Evolutionary conservation across 2,329 filamentous ascomycete genomes (phyloP).

Genomic region (Ciborinia camelliae): DNA sequence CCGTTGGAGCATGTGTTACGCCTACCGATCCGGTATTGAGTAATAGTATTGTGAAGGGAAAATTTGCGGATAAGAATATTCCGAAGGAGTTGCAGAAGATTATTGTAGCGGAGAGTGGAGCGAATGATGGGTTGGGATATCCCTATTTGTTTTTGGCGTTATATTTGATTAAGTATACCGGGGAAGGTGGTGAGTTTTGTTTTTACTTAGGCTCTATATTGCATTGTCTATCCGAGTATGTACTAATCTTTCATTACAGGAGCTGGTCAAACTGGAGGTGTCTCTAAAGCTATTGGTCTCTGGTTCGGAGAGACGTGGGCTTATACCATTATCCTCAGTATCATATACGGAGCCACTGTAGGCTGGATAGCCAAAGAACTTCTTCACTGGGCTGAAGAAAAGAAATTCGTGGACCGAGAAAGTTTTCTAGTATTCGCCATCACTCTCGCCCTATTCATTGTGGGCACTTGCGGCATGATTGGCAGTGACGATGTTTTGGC

Average conservation of each 20-base stretch:
- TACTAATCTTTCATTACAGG: conserved; percentile 1
- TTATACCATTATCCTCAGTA: conserved; percentile 76
- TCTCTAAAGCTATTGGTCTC: conserved; percentile 63
- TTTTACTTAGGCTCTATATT: conserved; percentile 19
- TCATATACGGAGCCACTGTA: conserved; percentile 71
- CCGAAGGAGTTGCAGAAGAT: conserved; percentile 77
- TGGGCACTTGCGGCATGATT: conserved; percentile 86
- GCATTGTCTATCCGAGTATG: background rate
- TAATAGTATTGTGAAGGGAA: conserved; percentile 88
- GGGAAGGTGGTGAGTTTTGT: conserved; percentile 49
- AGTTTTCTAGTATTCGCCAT: conserved; percentile 58
- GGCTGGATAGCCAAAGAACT: conserved; percentile 80
- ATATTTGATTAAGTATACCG: conserved; percentile 76
- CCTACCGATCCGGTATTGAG: conserved; percentile 87
- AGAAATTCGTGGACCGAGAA: conserved; percentile 56
- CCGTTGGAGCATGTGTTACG: conserved; percentile 81
- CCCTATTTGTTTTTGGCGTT: conserved; percentile 83
- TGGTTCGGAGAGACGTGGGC: conserved; percentile 87
- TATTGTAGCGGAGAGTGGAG: conserved; percentile 75
- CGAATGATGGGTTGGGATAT: conserved; percentile 83
- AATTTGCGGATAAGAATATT: conserved; percentile 88
- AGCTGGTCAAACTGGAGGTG: conserved; percentile 53
- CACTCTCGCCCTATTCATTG: conserved; percentile 78
- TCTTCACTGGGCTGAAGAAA: conserved; percentile 79
- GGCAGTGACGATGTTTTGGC: conserved; percentile 88